A percentile compares a stretch with the other conserved stretches of the same genome.
Evolutionary conservation across 352 stramenopile species (phyloP).

Genomic region (Pythium plurisporium): DNA sequence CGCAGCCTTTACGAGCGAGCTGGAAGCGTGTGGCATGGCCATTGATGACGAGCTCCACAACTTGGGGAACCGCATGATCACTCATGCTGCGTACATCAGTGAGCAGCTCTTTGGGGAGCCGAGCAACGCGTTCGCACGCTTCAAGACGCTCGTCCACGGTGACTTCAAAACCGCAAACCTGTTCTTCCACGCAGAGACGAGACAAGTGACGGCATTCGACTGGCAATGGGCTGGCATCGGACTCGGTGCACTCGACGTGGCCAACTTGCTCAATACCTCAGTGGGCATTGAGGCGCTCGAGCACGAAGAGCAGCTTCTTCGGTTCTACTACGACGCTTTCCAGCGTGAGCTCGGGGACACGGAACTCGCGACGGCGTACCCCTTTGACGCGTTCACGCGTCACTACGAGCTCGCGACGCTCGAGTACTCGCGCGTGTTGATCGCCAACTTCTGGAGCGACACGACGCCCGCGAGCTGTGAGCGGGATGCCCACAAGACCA

Average conservation of each 20-base stretch:
- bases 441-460: conserved; percentile 56
- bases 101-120: conserved; percentile 26
- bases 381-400: conserved; percentile 45
- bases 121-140: conserved; percentile 16
- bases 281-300: conserved; percentile 45
- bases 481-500: conserved; percentile 38
- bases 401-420: conserved; percentile 59
- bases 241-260: conserved; percentile 59
- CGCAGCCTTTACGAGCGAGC: conserved; percentile 23
- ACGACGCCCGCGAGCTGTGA: conserved; percentile 46
- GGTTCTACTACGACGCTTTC: conserved; percentile 52
- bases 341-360: conserved; percentile 12
- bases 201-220: conserved; percentile 58
- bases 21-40: background rate
- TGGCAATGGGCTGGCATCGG: conserved; percentile 68
- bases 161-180: conserved; percentile 75
- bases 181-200: conserved; percentile 44
- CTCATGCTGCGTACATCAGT: conserved; percentile 47
- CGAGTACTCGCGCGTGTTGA: conserved; percentile 60
- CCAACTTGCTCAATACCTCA: conserved; percentile 66
- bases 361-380: conserved; percentile 22
- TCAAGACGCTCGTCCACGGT: conserved; percentile 53
- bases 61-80: conserved; percentile 44
- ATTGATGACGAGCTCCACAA: conserved; percentile 15
- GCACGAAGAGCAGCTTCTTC: conserved; percentile 35